These are phyloP conservation scores for Globisporangium okanoganense DNA, from an alignment of 352 stramenopile species.

Conservation along the genomic window DNA sequence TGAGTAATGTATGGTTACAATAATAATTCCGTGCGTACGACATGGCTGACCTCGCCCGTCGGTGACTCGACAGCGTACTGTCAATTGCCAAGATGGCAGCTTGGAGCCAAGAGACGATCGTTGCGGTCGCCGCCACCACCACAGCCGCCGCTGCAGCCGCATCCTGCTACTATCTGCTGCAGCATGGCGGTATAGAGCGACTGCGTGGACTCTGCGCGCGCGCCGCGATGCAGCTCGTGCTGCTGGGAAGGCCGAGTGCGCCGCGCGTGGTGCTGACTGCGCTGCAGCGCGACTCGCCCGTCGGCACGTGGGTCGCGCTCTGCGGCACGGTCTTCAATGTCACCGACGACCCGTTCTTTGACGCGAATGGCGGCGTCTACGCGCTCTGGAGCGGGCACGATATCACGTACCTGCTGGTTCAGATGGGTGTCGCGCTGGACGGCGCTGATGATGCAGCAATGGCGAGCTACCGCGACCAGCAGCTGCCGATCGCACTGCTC, in stretches of 20 bases:
- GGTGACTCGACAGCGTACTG: no score
- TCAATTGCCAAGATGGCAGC: no score
- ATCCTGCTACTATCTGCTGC: slow-evolving; percentile 6
- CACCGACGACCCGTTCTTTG: slow-evolving; percentile 46
- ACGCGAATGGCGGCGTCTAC: slow-evolving; percentile 32
- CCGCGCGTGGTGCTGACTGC: slow-evolving; percentile 19
- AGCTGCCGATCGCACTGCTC: slow-evolving; percentile 29
- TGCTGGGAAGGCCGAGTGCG: background rate
- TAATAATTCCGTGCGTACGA: no score
- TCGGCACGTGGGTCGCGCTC: slow-evolving; percentile 41
- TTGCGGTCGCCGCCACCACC: background rate
- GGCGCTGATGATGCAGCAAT: slow-evolving; percentile 26
- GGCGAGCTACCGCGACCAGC: slow-evolving; percentile 32
- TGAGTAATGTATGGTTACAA: no score
- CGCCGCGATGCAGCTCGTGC: slow-evolving; percentile 1
- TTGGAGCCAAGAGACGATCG: slow-evolving; percentile 8
- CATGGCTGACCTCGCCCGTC: no score
- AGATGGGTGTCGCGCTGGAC: slow-evolving; percentile 27
- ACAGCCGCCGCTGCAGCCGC: background rate
- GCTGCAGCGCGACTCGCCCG: slow-evolving; percentile 17
- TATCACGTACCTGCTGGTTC: slow-evolving; percentile 43
- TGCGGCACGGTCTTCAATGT: slow-evolving; percentile 56
- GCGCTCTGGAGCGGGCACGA: slow-evolving; percentile 49
- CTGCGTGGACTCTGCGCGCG: background rate
- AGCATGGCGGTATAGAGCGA: background rate